These are phyloP conservation scores for Clonostachys solani DNA, from an alignment of 2,329 filamentous ascomycete species.

Conservation along the genomic window DNA sequence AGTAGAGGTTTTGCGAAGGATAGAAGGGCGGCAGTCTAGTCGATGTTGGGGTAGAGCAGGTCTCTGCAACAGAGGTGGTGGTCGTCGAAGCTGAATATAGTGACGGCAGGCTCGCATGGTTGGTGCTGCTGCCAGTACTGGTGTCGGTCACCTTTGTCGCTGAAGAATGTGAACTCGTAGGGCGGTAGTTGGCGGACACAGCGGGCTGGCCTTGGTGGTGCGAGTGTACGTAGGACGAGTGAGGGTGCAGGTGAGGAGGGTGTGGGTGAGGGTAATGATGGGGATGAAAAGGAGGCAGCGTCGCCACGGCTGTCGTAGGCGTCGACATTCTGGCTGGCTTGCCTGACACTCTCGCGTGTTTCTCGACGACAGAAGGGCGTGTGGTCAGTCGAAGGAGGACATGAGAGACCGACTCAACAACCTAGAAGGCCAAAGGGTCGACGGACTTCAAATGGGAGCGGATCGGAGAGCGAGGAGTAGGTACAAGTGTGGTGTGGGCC, in stretches of 20 bases:
- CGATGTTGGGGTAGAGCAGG: conserved; percentile 12
- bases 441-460: too few species aligned
- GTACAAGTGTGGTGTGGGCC: too few species aligned
- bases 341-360: background rate
- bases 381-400: background rate
- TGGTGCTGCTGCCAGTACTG: conserved; percentile 1
- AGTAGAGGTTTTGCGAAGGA: conserved; percentile 13
- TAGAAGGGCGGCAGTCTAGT: conserved; percentile 15
- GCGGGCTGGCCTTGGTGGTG: conserved; percentile 19
- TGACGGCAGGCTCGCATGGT: background rate
- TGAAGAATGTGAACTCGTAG: background rate
- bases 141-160: background rate
- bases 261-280: conserved; percentile 62
- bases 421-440: background rate
- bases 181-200: conserved; percentile 21
- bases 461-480: too few species aligned
- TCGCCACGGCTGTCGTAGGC: conserved; percentile 72
- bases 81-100: conserved; percentile 1
- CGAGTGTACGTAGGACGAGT: conserved; percentile 43
- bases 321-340: conserved; percentile 61
- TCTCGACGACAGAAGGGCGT: background rate
- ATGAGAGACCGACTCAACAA: background rate
- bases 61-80: background rate
- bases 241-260: conserved; percentile 60
- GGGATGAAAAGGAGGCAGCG: conserved; percentile 64